phyloP scores from a whole-genome alignment of 1,284 basidiomycete species.

The Mycosarcoma maydis region DNA sequence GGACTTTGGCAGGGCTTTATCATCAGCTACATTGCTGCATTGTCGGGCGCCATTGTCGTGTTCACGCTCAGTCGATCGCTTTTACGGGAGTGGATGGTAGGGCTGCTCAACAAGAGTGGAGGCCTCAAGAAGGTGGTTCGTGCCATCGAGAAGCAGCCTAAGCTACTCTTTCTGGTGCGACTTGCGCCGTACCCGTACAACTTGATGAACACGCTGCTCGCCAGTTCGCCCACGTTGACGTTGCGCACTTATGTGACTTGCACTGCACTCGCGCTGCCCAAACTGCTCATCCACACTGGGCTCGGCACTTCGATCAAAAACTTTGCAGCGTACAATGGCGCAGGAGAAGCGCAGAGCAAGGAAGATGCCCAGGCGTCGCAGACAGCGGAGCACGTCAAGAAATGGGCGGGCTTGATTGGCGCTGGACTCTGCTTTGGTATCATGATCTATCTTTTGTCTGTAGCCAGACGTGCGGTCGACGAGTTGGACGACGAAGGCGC shows the following conservation, averaged over 20 bases:
- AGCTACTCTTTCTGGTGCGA: slow-evolving; percentile 83
- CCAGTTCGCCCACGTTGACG: slow-evolving; percentile 83
- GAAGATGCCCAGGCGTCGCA: slow-evolving; percentile 37
- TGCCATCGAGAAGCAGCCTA: slow-evolving; percentile 85
- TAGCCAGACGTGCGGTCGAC: slow-evolving; percentile 82
- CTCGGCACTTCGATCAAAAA: slow-evolving; percentile 83
- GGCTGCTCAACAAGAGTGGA: slow-evolving; percentile 74
- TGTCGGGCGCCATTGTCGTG: slow-evolving; percentile 80
- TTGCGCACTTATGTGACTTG: slow-evolving; percentile 80
- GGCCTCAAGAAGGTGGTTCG: slow-evolving; percentile 72
- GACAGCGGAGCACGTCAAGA: slow-evolving; percentile 71
- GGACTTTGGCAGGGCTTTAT: slow-evolving; percentile 80
- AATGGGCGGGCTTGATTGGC: slow-evolving; percentile 76
- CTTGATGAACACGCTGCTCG: slow-evolving; percentile 87
- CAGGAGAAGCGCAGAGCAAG: slow-evolving; percentile 41
- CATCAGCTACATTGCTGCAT: slow-evolving; percentile 84
- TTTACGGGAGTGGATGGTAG: slow-evolving; percentile 76
- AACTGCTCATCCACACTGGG: slow-evolving; percentile 84
- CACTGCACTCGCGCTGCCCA: slow-evolving; percentile 83
- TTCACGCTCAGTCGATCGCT: slow-evolving; percentile 79
- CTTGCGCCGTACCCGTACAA: slow-evolving; percentile 76
- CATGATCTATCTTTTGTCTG: slow-evolving; percentile 79
- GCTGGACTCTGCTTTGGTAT: slow-evolving; percentile 78
- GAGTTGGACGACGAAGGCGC: slow-evolving; percentile 71
- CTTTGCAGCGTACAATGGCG: slow-evolving; percentile 76